phyloP scores from a whole-genome alignment of 768 basidiomycete genomes.

The Kwoniella sp. region DNA sequence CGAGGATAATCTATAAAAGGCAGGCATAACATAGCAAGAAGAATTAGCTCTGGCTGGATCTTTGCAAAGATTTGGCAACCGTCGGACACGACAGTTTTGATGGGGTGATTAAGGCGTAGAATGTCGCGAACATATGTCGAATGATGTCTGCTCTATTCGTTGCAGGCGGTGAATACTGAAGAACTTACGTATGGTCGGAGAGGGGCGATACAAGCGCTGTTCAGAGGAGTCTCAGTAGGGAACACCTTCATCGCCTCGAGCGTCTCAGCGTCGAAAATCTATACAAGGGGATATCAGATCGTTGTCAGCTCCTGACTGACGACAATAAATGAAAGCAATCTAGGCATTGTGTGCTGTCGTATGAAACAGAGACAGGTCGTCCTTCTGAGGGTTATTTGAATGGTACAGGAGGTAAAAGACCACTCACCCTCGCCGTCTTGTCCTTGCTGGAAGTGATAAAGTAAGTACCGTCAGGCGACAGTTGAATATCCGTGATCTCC shows the following conservation, averaged over 20 bases:
- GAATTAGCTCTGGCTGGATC: not conserved
- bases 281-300: not conserved
- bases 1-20: constrained; percentile 71
- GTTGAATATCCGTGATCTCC: constrained; percentile 82
- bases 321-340: not conserved
- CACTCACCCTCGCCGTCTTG: constrained; percentile 85
- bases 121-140: too few relatives aligned
- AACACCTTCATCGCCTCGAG: constrained; percentile 90
- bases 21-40: not conserved
- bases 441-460: constrained; percentile 97
- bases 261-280: constrained; percentile 65
- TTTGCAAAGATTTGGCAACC: too few relatives aligned
- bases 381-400: too few relatives aligned
- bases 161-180: too few relatives aligned
- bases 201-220: constrained; percentile 85
- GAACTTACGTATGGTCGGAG: constrained; percentile 73
- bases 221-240: constrained; percentile 89
- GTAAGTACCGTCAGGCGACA: constrained; percentile 85
- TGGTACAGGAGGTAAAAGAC: too few relatives aligned
- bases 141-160: too few relatives aligned
- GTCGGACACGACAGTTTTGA: too few relatives aligned
- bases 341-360: too few relatives aligned
- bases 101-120: too few relatives aligned
- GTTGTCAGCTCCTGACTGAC: too few relatives aligned
- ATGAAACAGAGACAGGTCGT: too few relatives aligned